These are phyloP conservation scores for Acacia melanoxylon DNA, from an alignment of 306 rosid species.

Conservation along the genomic window DNA sequence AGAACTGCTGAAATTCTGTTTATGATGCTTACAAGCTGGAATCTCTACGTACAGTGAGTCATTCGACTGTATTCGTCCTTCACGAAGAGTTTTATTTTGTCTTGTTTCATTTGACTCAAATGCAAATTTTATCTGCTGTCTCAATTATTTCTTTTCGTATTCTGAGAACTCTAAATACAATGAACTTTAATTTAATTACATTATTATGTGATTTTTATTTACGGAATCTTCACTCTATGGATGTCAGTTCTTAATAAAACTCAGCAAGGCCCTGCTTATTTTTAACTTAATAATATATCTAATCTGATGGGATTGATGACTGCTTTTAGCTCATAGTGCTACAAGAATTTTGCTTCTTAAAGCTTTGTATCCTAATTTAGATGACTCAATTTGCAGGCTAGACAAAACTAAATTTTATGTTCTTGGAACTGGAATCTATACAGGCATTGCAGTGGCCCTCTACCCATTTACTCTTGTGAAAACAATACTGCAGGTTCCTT, in stretches of 20 bases:
- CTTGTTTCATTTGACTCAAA: background rate
- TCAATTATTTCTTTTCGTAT: background rate
- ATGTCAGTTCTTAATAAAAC: slow-evolving; percentile 3
- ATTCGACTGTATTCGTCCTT: background rate
- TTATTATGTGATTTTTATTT: background rate
- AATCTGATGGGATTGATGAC: background rate
- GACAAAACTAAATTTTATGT: slow-evolving; percentile 90
- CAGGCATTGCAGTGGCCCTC: slow-evolving; percentile 87
- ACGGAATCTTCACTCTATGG: background rate
- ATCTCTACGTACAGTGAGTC: background rate
- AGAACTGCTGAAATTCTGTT: background rate
- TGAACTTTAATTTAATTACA: background rate
- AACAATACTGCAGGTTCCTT: slow-evolving; percentile 90
- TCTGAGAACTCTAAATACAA: background rate
- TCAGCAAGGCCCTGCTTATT: slow-evolving; percentile 18
- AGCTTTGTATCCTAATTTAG: slow-evolving; percentile 29
- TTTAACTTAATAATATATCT: background rate
- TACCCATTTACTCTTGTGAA: slow-evolving; percentile 93
- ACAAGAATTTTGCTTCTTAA: slow-evolving; percentile 16
- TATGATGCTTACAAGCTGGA: background rate
- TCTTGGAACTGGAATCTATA: slow-evolving; percentile 90
- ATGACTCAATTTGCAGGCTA: slow-evolving; percentile 66
- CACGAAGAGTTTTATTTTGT: background rate
- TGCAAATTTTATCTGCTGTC: background rate
- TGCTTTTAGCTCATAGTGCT: slow-evolving; percentile 8